Base-by-base conservation (phyloP, 768 basidiomycete species). In the Neoboletus magnificus region DNA sequence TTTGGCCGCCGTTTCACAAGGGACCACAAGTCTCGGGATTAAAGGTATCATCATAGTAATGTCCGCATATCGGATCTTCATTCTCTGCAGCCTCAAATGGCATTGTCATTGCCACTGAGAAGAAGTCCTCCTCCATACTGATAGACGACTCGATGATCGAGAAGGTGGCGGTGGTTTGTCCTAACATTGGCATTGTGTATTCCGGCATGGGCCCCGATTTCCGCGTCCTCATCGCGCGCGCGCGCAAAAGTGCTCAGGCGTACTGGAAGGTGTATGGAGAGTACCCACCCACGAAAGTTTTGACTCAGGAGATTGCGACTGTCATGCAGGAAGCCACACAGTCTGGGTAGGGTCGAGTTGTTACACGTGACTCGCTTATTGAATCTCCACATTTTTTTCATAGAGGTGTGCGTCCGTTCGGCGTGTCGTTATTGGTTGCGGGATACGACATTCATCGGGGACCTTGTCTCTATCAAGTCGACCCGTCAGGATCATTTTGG, bases 171-270 rank as follows among this genome's bases (percentile, higher is more conserved):
- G 82, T 96, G 49, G 87, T 99, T 60, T 98, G 96, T 73, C 97
- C 97, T 35, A 98, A 98, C 74, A 98, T 99, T 66, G 97, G 97
- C 49, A 92, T 99, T 62, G 97, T 99, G 45, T 99, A 99, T 77
- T 96, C 94, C 33, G 97, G 97, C 35, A 99, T 99, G 97, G 95
- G 97, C 1, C 97, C 97, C 46, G 97, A 99, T 74, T 99, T 97
- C 74, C 85, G 97, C 41, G 84, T 99, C 23, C 81, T 99, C 57
- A 87, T 99, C 44, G 81, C 91, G 47, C 93, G 91, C 69, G 97
- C 97, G 12, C 83, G 97, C 50, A 98, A 99, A 79, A 94, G 91
- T 66, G 97, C 97, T 11, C 97, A 99, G 71, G 87, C 94, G 22
- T 99, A 99, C 73, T 99, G 96, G 96, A 99, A 98, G 78, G 87